Percentiles rank a stretch among this genome's conserved stretches.
phyloP scores from a whole-genome alignment of 768 basidiomycete genomes.

The Kwoniella botswanensis region DNA sequence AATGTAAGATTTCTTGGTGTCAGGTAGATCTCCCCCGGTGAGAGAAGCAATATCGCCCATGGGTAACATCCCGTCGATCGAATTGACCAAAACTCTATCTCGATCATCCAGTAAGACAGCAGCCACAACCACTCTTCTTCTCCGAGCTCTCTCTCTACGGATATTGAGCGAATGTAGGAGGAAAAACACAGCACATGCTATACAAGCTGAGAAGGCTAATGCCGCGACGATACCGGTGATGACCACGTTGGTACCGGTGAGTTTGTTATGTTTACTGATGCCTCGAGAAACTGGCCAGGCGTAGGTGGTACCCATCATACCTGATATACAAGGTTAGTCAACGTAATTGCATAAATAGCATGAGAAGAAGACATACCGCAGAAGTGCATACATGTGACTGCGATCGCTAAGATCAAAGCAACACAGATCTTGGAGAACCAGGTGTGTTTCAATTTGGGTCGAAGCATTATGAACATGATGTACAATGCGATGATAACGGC shows the following conservation, averaged over 20 bases:
- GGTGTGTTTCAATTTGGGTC: slow-evolving; percentile 58
- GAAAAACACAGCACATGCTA: slow-evolving; percentile 52
- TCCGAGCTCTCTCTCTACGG: slow-evolving; percentile 35
- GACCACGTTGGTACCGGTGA: slow-evolving; percentile 49
- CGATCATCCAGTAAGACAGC: slow-evolving; percentile 54
- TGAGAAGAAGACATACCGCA: slow-evolving; percentile 42
- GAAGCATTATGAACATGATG: slow-evolving; percentile 59
- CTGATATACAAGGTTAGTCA: slow-evolving; percentile 18
- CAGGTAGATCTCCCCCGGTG: slow-evolving; percentile 23
- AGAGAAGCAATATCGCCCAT: slow-evolving; percentile 56
- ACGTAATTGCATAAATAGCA: not conserved
- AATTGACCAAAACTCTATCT: slow-evolving; percentile 56
- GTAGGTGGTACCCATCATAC: slow-evolving; percentile 53
- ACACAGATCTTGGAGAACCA: slow-evolving; percentile 53
- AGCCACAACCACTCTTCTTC: slow-evolving; percentile 57
- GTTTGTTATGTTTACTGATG: slow-evolving; percentile 30
- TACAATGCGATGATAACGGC: slow-evolving; percentile 57
- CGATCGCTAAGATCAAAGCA: slow-evolving; percentile 54
- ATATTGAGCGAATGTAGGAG: slow-evolving; percentile 41
- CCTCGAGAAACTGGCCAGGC: slow-evolving; percentile 38
- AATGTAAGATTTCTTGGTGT: slow-evolving; percentile 18
- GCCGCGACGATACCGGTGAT: slow-evolving; percentile 56
- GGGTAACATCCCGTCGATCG: slow-evolving; percentile 56
- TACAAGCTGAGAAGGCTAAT: slow-evolving; percentile 56
- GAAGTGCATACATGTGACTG: slow-evolving; percentile 57